Base-by-base conservation (phyloP, 805 yeast genomes). In the Cyberlindnera galapagoensis region DNA sequence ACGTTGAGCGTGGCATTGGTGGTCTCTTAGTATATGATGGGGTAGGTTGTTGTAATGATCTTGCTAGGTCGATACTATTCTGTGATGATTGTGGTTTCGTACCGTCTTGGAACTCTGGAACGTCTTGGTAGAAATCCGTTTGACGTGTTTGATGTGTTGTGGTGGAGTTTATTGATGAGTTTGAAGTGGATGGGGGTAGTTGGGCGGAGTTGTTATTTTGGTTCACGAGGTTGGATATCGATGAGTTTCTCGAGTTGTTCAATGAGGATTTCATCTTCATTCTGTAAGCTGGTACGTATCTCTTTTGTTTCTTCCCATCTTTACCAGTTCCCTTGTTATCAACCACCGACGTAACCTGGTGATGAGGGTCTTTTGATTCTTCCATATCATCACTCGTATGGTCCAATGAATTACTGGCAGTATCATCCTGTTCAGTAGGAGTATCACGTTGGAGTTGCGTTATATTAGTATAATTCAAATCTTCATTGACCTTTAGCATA, bases 281-380 rank as follows among this genome's bases (percentile, higher is more conserved):
- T 38, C 59, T 52, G 35, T 62, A 62, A 4, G 67, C 67, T 11
- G 67, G 67, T 6, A 57, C 52, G 39, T 46, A 62, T 36, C 57
- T 37, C 14, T 32, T 18, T 25, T 36, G 38, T 32, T 35, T 32
- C 12, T 21, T 28, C 15, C 31, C 36, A 13, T 28, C 31, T 4
- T 27, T 11, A 4, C 32, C 33, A 7, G 35, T 21, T 9, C 15
- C 24, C n/a, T 22, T 23, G 31, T 10, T 24, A n/a, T 6, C 21
- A 15, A 7, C 9, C 24, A 8, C 11, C 7, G 16, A 13, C 24
- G 18, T 27, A 16, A 19, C 23, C n/a, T 7, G 13, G 10, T 16
- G 9, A 18, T 14, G n/a, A 5, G 29, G 11, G 8, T 18, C 24
- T 20, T 12, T 20, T 21, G 24, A 24, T 22, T 29, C 25, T 21